Percentiles rank a stretch among this genome's conserved stretches.
Evolutionary conservation across 1,284 basidiomycete genomes (phyloP).

Genomic region (Ustilago crameri): DNA sequence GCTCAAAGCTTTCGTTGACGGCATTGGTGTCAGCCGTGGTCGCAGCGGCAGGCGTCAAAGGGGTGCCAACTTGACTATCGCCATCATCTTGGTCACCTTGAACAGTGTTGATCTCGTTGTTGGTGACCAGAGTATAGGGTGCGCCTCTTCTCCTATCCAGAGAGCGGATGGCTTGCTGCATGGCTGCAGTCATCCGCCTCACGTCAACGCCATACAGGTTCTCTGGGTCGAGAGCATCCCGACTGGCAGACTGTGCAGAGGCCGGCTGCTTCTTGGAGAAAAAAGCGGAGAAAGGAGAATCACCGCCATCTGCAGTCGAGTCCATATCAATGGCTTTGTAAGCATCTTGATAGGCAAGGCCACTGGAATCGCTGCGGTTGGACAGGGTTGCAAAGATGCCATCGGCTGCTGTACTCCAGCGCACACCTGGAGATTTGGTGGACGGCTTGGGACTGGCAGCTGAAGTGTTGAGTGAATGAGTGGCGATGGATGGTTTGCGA

Average conservation of each 20-base stretch:
- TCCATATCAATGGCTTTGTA: constrained; percentile 17
- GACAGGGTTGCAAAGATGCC: constrained; percentile 22
- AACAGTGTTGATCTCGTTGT: constrained; percentile 31
- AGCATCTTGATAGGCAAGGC: constrained; percentile 2
- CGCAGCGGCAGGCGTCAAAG: constrained; percentile 28
- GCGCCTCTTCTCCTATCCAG: constrained; percentile 36
- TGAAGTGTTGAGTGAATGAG: neutral
- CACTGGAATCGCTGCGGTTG: constrained; percentile 5
- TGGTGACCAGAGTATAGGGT: constrained; percentile 49
- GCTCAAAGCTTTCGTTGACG: constrained; percentile 49
- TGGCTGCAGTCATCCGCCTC: constrained; percentile 39
- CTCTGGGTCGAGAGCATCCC: constrained; percentile 33
- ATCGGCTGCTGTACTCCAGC: constrained; percentile 45
- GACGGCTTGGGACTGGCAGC: constrained; percentile 5
- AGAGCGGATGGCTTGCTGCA: constrained; percentile 50
- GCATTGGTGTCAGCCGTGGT: constrained; percentile 33
- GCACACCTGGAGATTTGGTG: constrained; percentile 22
- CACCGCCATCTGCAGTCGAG: neutral
- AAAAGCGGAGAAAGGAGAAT: constrained; percentile 20
- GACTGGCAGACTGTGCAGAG: constrained; percentile 10
- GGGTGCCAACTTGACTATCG: constrained; percentile 29
- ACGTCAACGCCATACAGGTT: constrained; percentile 48
- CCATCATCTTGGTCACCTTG: constrained; percentile 35
- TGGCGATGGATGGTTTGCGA: constrained; percentile 26
- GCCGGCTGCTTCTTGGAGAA: constrained; percentile 19